Evolutionary conservation across 1,284 basidiomycete species (phyloP).

Genomic region (Tremellales sp.): DNA sequence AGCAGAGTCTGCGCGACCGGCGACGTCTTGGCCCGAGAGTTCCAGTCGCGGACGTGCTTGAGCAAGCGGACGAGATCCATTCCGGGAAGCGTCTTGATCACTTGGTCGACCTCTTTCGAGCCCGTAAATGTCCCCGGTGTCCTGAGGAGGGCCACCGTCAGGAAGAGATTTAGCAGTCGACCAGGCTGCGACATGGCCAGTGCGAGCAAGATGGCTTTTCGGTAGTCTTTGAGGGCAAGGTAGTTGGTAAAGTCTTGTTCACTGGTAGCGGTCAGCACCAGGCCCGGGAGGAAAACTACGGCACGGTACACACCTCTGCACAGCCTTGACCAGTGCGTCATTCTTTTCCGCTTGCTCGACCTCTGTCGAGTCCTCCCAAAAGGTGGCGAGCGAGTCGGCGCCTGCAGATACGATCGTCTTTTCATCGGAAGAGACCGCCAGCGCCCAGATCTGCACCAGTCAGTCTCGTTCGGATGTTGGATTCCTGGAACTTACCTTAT

Average conservation of each 20-base stretch:
- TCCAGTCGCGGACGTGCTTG: constrained; percentile 86
- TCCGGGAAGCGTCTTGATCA: constrained; percentile 66
- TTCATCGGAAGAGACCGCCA: constrained; percentile 74
- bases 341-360: constrained; percentile 67
- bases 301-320: constrained; percentile 63
- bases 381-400: constrained; percentile 86
- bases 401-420: constrained; percentile 81
- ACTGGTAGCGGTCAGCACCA: constrained; percentile 49
- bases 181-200: constrained; percentile 91
- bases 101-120: constrained; percentile 67
- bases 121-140: constrained; percentile 56
- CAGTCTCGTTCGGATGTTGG: background rate
- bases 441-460: constrained; percentile 71
- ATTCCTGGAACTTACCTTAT: constrained; percentile 62
- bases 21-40: constrained; percentile 80
- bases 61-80: constrained; percentile 77
- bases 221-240: constrained; percentile 81
- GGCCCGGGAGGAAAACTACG: background rate
- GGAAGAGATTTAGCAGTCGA: constrained; percentile 77
- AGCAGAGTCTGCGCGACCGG: constrained; percentile 82
- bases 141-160: constrained; percentile 52
- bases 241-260: constrained; percentile 96
- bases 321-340: constrained; percentile 62
- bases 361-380: constrained; percentile 91
- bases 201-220: constrained; percentile 83